Evolutionary conservation across 192 early-diverging fungal species (phyloP).

Genomic region (Jimgerdemannia flammicorona): DNA sequence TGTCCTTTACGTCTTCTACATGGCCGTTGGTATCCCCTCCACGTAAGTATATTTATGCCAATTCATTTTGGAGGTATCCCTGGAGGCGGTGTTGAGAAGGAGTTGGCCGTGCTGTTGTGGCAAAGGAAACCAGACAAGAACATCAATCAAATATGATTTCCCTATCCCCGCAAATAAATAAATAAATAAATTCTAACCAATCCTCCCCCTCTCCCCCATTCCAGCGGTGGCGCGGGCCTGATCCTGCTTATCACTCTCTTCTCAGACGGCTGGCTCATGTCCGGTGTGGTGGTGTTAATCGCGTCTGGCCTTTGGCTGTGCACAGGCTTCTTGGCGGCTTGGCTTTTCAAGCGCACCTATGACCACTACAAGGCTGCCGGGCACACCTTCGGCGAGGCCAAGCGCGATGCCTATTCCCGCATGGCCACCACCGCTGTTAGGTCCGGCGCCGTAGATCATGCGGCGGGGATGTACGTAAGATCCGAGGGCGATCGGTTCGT

Average conservation of each 20-base stretch:
- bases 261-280: constrained; percentile 62
- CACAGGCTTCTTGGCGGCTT: constrained; percentile 25
- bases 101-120: no score
- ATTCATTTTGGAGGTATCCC: neutral
- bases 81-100: no score
- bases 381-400: constrained; percentile 71
- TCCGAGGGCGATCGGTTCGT: neutral
- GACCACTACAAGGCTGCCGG: constrained; percentile 65
- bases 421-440: constrained; percentile 5
- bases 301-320: constrained; percentile 45
- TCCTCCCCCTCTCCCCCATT: neutral
- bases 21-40: constrained; percentile 82
- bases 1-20: constrained; percentile 75
- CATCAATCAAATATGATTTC: neutral
- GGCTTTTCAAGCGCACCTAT: constrained; percentile 52
- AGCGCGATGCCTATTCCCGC: constrained; percentile 31
- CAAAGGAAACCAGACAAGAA: no score
- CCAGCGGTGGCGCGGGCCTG: constrained; percentile 72
- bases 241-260: constrained; percentile 74
- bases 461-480: neutral
- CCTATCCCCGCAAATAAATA: neutral
- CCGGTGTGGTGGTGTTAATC: constrained; percentile 57
- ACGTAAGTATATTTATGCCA: constrained; percentile 39
- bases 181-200: no score
- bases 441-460: neutral